Percentiles rank a stretch among this genome's conserved stretches.
phyloP scores from a whole-genome alignment of 805 yeast genomes.

The Myxozyma melibiosi region DNA sequence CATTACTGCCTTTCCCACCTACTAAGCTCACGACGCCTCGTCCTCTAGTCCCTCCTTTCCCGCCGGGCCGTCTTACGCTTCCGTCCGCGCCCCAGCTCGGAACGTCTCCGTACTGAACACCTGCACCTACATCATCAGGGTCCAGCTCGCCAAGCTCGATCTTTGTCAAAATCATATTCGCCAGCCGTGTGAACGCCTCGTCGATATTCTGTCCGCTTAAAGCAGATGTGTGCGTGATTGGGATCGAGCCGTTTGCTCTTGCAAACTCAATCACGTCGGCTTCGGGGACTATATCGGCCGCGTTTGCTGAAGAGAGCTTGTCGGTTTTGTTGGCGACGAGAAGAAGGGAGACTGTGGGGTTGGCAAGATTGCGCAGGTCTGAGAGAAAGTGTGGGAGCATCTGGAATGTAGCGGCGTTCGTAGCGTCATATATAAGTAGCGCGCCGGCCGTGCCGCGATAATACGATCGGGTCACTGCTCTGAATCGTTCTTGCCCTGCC shows the following conservation, averaged over 20 bases:
- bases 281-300: constrained; percentile 44
- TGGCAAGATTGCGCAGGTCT: constrained; percentile 87
- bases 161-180: constrained; percentile 49
- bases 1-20: constrained; percentile 35
- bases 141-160: constrained; percentile 53
- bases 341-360: constrained; percentile 87
- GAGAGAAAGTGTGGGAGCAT: constrained; percentile 85
- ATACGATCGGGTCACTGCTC: constrained; percentile 92
- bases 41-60: constrained; percentile 13
- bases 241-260: constrained; percentile 42
- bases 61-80: constrained; percentile 16
- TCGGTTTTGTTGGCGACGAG: constrained; percentile 91
- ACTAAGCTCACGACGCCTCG: constrained; percentile 33
- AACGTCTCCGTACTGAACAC: constrained; percentile 56
- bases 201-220: constrained; percentile 47
- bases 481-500: constrained; percentile 94
- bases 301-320: constrained; percentile 47
- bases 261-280: constrained; percentile 45
- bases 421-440: constrained; percentile 83
- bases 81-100: constrained; percentile 43
- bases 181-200: constrained; percentile 47
- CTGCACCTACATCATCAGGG: constrained; percentile 51
- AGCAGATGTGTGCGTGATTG: constrained; percentile 49
- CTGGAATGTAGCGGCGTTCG: constrained; percentile 82
- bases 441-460: constrained; percentile 97